Conservation (phyloP, 768 basidiomycete species). For the Hysterangium stoloniferum region DNA sequence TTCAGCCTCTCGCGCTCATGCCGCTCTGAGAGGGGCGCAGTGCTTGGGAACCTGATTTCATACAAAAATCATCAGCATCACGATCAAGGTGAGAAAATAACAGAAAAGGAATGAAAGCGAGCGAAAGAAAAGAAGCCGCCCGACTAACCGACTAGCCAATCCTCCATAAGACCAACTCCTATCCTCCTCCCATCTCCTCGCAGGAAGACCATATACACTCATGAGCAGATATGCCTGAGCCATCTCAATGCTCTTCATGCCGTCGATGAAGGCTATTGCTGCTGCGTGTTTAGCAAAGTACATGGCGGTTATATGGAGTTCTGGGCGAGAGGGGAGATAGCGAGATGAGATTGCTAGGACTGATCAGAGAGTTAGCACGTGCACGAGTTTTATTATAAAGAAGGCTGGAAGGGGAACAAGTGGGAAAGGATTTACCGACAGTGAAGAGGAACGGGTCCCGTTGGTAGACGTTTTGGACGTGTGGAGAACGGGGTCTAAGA, state of each 20-base stretch:
- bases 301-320: slow-evolving; percentile 49
- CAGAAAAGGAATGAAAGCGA: background rate
- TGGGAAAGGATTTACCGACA: slow-evolving; percentile 13
- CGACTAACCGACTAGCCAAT: slow-evolving; percentile 51
- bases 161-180: slow-evolving; percentile 67
- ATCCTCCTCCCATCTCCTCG: slow-evolving; percentile 62
- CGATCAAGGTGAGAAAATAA: background rate
- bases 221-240: slow-evolving; percentile 71
- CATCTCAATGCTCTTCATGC: slow-evolving; percentile 62
- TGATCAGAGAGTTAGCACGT: slow-evolving; percentile 55
- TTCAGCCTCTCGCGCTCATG: slow-evolving; percentile 64
- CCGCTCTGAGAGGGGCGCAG: slow-evolving; percentile 31
- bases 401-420: background rate
- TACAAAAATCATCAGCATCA: too few relatives aligned
- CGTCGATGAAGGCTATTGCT: slow-evolving; percentile 50
- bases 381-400: slow-evolving; percentile 41
- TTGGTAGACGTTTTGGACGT: slow-evolving; percentile 76
- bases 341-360: slow-evolving; percentile 67
- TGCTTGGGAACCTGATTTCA: too few relatives aligned
- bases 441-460: slow-evolving; percentile 47
- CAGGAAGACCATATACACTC: slow-evolving; percentile 54
- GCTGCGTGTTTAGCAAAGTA: slow-evolving; percentile 57
- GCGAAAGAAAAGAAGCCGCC: background rate
- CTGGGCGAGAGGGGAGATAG: slow-evolving; percentile 48
- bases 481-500: slow-evolving; percentile 77